Base-by-base conservation (phyloP, 805 yeast species). In the Cyberlindnera euphorbiae region DNA sequence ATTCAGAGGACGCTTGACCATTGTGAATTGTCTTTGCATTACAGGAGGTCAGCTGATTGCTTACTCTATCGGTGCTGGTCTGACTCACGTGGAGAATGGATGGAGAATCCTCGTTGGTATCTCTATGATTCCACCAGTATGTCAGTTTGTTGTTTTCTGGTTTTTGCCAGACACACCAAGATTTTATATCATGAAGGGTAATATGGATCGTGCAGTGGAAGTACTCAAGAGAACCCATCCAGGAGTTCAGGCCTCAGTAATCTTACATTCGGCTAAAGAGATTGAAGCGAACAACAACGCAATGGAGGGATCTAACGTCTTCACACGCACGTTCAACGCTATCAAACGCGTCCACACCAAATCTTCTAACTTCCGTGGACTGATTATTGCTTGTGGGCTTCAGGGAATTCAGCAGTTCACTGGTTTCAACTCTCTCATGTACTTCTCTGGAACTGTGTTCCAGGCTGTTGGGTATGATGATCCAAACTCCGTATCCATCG, bases 361-460 rank as follows among this genome's bases (percentile, higher is more conserved):
- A 26, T 85, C 86, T 26, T 80, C 94, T 1, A 89, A 90, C 60
- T 76, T 86, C 42, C 77, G 97, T 54, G 97, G 96, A 6, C 71
- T 93, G 43, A 67, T 89, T 23, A 78, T 90, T 53, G 93, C 90
- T 9, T 88, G 96, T 67, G 96, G 94, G 23, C 65, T 90, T 47
- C 97, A 93, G 64, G 96, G 95, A 40, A 82, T 93, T 53, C 97
- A 90, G 67, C 98, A 90, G 64, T 87, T 90, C 52, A 83, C 95
- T 13, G 97, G 97, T 47, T 90, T 90, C 76, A 93, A 90, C 64
- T 86, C 97, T 6, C 73, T 90, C 52, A 85, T 90, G 95, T 90
- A 93, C 66, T 90, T 89, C 62, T 82, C 95, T 32, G 79, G 95
- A 24, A 89, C 97, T 2, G 82, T 93, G 48, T 93, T 93, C 56